Evolutionary conservation across 2,329 filamentous ascomycete species (phyloP).

Genomic region (Shiraia sp.): DNA sequence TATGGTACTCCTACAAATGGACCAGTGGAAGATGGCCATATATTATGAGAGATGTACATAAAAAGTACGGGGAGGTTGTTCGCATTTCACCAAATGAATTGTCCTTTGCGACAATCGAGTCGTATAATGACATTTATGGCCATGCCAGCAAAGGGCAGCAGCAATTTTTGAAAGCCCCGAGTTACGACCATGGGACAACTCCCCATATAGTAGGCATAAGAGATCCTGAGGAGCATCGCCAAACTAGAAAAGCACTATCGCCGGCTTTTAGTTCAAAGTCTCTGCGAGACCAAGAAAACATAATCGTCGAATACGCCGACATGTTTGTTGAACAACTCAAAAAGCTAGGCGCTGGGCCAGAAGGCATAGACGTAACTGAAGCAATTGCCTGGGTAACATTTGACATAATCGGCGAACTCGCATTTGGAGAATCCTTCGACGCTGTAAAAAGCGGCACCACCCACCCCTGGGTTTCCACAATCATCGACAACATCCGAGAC

Average conservation of each 20-base stretch:
- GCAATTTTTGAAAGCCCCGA: slow-evolving; percentile 14
- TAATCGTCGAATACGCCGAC: slow-evolving; percentile 28
- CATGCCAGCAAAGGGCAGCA: slow-evolving; percentile 4
- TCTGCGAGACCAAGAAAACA: slow-evolving; percentile 9
- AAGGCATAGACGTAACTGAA: slow-evolving; percentile 6
- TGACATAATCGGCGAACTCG: slow-evolving; percentile 48
- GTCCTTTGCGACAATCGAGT: slow-evolving; percentile 45
- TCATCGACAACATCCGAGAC: background rate
- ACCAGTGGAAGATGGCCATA: too few relatives aligned
- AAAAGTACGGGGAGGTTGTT: too few relatives aligned
- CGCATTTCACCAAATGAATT: slow-evolving; percentile 49
- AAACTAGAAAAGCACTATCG: background rate
- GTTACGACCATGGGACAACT: background rate
- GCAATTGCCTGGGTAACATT: slow-evolving; percentile 18
- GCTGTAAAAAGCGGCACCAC: slow-evolving; percentile 9
- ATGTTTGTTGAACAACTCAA: slow-evolving; percentile 1
- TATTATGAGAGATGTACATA: too few relatives aligned
- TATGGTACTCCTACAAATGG: too few relatives aligned
- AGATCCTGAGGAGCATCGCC: slow-evolving; percentile 8
- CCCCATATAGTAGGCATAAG: slow-evolving; percentile 15
- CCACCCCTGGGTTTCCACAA: slow-evolving; percentile 34
- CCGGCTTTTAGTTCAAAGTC: slow-evolving; percentile 3
- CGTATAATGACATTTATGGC: slow-evolving; percentile 49
- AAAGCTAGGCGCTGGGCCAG: background rate
- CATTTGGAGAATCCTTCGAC: slow-evolving; percentile 53